Evolutionary conservation across 768 basidiomycete genomes (phyloP).

Genomic region (Gloeophyllum trabeum): DNA sequence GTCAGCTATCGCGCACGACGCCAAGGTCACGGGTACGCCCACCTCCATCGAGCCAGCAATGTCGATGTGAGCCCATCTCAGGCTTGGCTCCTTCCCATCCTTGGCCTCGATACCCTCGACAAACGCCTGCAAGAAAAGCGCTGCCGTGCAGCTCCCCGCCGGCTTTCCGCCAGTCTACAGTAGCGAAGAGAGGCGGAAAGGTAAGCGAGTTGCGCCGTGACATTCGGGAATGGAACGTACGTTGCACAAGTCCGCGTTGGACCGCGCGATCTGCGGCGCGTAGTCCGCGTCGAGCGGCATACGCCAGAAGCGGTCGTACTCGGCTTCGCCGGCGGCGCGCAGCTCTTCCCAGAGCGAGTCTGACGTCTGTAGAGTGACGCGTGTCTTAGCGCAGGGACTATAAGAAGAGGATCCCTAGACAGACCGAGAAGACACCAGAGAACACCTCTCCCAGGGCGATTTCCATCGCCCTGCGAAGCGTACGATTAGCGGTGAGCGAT

Average conservation of each 20-base stretch:
- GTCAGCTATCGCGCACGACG: not conserved
- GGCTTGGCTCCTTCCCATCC: constrained; percentile 33
- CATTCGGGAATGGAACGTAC: constrained; percentile 21
- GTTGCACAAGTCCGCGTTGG: constrained; percentile 78
- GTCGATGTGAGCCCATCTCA: constrained; percentile 85
- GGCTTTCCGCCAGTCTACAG: constrained; percentile 57
- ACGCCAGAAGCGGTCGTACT: constrained; percentile 83
- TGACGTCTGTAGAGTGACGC: constrained; percentile 36
- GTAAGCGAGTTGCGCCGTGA: constrained; percentile 42
- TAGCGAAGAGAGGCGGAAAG: not conserved
- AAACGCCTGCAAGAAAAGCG: constrained; percentile 78
- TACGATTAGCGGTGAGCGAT: not conserved
- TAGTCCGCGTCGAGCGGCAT: constrained; percentile 83
- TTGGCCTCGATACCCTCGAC: constrained; percentile 62
- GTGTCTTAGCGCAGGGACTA: not conserved
- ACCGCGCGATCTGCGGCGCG: constrained; percentile 61
- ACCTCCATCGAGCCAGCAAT: constrained; percentile 76
- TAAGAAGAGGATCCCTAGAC: constrained; percentile 10
- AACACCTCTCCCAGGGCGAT: constrained; percentile 68
- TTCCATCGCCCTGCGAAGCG: constrained; percentile 45
- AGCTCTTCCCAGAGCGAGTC: constrained; percentile 67
- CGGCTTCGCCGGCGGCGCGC: constrained; percentile 54
- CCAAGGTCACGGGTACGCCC: constrained; percentile 7
- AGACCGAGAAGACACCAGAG: constrained; percentile 70
- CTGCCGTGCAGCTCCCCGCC: constrained; percentile 71